Base-by-base conservation (phyloP, 139 green algal species). In the Dunaliella primolecta region DNA sequence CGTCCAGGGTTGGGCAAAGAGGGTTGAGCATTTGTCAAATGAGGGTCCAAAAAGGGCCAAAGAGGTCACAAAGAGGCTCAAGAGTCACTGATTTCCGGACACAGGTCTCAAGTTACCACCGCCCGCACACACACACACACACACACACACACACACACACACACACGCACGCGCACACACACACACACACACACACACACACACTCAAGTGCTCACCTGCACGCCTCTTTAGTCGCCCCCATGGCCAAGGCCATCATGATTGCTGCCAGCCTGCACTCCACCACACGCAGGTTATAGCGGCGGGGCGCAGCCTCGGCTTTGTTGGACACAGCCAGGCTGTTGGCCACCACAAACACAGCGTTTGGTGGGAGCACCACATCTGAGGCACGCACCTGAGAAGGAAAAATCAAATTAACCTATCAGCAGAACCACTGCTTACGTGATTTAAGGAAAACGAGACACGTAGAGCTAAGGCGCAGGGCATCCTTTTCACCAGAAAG, bases 261-360 rank as follows among this genome's bases (percentile, higher is more conserved):
- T 0, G 96, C 88, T 1, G 97, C 97, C 35, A 99, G 90, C 29
- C 94, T 88, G 91, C 96, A 98, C 93, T 99, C 97, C 56, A 99
- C 95, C 46, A 99, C 96, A 1, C 97, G 91, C 87, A 98, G 86
- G 92, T 99, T 99, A 93, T 99, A 99, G 34, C 86, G 70, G 57
- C 86, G 89, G 80, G 89, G 91, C 11, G 96, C 96, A 0, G 91
- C 95, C 91, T 97, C 94, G 0, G 95, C 95, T 92, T 99, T 99
- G 86, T 98, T 96, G 81, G 91, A 96, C 25, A 96, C 92, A 0
- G 95, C 91, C 64, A 99, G 88, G 0, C 94, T 98, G 92, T 99
- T 98, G 76, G 93, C 95, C 36, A 99, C 94, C 2, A 99, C 93
- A 93, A 99, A 99, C 15, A 86, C 92, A n/a, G 90, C 93, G 27